A percentile compares a stretch with the other conserved stretches of the same genome.
These are phyloP conservation scores for Monosporascus sp. DNA, from an alignment of 2,329 filamentous ascomycete species.

Conservation along the genomic window DNA sequence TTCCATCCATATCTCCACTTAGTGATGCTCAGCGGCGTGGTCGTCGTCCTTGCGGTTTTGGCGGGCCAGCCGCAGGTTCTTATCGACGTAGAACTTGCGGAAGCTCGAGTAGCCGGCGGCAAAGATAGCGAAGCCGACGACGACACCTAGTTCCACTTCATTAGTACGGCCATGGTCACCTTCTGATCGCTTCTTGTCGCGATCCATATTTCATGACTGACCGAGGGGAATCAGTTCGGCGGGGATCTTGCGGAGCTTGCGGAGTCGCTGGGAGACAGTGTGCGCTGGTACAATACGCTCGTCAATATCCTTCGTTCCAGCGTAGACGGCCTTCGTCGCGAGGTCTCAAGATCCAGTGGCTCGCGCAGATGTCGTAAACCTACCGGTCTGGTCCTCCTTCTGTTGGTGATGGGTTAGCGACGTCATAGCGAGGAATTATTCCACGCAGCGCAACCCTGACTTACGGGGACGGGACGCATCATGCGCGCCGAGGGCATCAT, in stretches of 20 bases:
- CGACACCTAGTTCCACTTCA: slow-evolving; percentile 56
- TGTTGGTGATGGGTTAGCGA: slow-evolving; percentile 34
- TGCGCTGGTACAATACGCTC: slow-evolving; percentile 57
- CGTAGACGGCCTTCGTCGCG: slow-evolving; percentile 1
- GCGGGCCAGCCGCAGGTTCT: slow-evolving; percentile 82
- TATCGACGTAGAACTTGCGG: slow-evolving; percentile 82
- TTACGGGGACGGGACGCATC: slow-evolving; percentile 69
- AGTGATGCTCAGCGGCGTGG: slow-evolving; percentile 32
- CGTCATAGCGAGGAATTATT: slow-evolving; percentile 24
- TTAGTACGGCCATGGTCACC: background rate
- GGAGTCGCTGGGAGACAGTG: slow-evolving; percentile 92
- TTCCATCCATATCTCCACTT: slow-evolving; percentile 14
- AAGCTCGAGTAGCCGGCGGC: slow-evolving; percentile 77
- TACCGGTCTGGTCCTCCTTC: slow-evolving; percentile 65
- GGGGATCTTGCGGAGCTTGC: slow-evolving; percentile 83
- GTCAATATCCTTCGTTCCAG: slow-evolving; percentile 11
- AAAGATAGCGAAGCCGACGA: slow-evolving; percentile 77
- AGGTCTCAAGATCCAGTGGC: slow-evolving; percentile 10
- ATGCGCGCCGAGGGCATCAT: slow-evolving; percentile 63
- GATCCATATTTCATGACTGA: slow-evolving; percentile 41
- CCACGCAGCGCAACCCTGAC: slow-evolving; percentile 27
- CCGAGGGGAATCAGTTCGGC: slow-evolving; percentile 92
- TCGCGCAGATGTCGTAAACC: slow-evolving; percentile 29
- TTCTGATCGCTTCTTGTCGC: too few relatives aligned
- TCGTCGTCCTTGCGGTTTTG: slow-evolving; percentile 44